Base-by-base conservation (phyloP, 1,139 yeast genomes). In the Taiozyma onychis region DNA sequence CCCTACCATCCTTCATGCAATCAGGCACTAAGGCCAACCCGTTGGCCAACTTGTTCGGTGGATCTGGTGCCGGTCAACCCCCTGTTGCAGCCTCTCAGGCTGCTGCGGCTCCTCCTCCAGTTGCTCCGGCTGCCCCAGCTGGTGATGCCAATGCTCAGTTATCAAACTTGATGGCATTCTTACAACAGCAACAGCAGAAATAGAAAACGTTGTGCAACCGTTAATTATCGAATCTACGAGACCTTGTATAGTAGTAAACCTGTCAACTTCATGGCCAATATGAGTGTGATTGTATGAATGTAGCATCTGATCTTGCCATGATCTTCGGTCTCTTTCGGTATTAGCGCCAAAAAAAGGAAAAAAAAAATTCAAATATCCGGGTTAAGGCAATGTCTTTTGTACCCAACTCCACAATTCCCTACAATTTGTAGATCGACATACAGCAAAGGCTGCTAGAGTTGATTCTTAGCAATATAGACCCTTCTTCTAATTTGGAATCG, bases 31-130 rank as follows among this genome's bases (percentile, higher is more conserved):
- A 72, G 6, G 69, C 72, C n/a, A 78, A 78, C 57, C 82, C 82
- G 45, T 74, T 78, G 58, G 76, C 75, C 47, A 78, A 78, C n/a
- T 70, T 78, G 54, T 78, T 77, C 39, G 59, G 49, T 24, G 51
- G 48, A 21, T 41, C 44, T 48, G 44, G 59, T 54, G 49, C 60
- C 54, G 47, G 56, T 49, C 37, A 59, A 48, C 49, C 59, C 54
- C 50, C 60, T 39, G 51, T 54, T 41, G 61, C 62, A 34, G 59
- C 63, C 24, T 57, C 65, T 26, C 64, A 67, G 43, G 66, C 53
- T 24, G 53, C 61, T 42, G 52, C 56, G 41, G 60, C 62, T 42
- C 58, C 62, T 26, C 57, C 65, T 26, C 64, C 67, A 43, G 66
- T 53, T 27, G 53, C 60, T 43, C 65, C 44, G 26, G 52, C 63